Conservation (phyloP, 805 yeast genomes). For the Starmerella lactis-condensi region DNA sequence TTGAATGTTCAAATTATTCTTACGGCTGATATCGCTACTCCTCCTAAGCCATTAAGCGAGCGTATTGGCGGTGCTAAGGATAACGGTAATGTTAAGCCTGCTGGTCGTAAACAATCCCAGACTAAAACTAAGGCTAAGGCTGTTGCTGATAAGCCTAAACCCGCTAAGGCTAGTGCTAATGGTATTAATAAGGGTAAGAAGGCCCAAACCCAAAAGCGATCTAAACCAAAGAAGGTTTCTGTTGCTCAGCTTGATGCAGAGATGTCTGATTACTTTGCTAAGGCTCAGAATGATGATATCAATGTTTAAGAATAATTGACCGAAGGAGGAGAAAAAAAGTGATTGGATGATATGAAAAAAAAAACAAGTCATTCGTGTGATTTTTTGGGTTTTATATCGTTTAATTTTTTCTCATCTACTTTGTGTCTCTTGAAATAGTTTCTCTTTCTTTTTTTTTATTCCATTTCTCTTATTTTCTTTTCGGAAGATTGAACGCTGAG, state of each 20-base stretch:
- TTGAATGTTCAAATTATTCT: conserved; percentile 66
- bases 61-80: conserved; percentile 14
- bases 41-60: conserved; percentile 8
- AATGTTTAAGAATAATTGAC: no score
- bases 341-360: no score
- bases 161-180: conserved; percentile 5
- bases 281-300: conserved; percentile 15
- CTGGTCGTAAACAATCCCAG: conserved; percentile 1
- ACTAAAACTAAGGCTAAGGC: conserved; percentile 11
- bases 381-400: no score
- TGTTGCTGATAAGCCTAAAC: conserved; percentile 6
- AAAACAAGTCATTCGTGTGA: no score
- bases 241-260: conserved; percentile 91
- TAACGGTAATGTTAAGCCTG: conserved; percentile 7
- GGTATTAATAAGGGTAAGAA: conserved; percentile 16
- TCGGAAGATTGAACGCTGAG: no score
- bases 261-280: conserved; percentile 78
- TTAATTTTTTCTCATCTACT: no score
- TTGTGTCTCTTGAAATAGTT: no score
- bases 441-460: no score
- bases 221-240: conserved; percentile 43
- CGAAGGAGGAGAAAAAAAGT: no score
- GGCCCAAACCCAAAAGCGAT: conserved; percentile 15
- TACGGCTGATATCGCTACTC: conserved; percentile 36
- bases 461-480: no score